A percentile compares a stretch with the other conserved stretches of the same genome.
Conservation (phyloP, 352 stramenopile species). For the Blastocystis sp. region DNA sequence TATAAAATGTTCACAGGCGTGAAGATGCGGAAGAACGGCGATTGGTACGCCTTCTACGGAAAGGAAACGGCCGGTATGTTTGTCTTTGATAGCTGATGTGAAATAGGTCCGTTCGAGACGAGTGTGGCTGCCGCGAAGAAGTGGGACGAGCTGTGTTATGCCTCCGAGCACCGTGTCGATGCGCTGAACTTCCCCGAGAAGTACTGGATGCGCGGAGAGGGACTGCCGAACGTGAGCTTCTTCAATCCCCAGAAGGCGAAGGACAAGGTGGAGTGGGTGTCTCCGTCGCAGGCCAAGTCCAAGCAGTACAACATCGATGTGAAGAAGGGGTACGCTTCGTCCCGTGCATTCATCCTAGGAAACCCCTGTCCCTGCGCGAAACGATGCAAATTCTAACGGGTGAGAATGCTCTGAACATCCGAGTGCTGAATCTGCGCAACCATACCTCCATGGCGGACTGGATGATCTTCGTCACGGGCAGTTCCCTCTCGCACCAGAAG, state of each 20-base stretch:
- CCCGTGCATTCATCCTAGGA: not conserved
- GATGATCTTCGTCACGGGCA: conserved; percentile 55
- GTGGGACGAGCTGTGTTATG: conserved; percentile 52
- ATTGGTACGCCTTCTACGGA: conserved; percentile 62
- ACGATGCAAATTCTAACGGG: conserved; percentile 49
- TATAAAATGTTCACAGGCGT: conserved; percentile 52
- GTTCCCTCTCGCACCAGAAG: conserved; percentile 36
- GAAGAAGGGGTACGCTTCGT: not conserved
- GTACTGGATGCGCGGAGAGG: conserved; percentile 48
- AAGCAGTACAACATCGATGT: conserved; percentile 39
- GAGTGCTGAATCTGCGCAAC: conserved; percentile 42
- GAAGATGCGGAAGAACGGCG: conserved; percentile 57
- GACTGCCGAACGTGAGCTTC: conserved; percentile 36
- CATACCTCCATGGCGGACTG: conserved; percentile 22
- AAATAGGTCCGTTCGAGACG: conserved; percentile 37
- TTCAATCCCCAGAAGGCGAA: conserved; percentile 1
- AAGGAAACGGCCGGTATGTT: not conserved
- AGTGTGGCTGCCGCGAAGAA: conserved; percentile 55
- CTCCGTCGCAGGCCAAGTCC: conserved; percentile 7
- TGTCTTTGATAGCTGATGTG: not conserved
- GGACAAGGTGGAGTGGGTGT: conserved; percentile 19
- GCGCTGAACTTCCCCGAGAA: conserved; percentile 58
- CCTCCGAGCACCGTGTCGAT: conserved; percentile 18
- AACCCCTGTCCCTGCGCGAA: conserved; percentile 44
- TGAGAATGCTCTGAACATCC: conserved; percentile 42